Evolutionary conservation across 345 rosid genomes (phyloP).

Genomic region (Eucalyptus globulus): DNA sequence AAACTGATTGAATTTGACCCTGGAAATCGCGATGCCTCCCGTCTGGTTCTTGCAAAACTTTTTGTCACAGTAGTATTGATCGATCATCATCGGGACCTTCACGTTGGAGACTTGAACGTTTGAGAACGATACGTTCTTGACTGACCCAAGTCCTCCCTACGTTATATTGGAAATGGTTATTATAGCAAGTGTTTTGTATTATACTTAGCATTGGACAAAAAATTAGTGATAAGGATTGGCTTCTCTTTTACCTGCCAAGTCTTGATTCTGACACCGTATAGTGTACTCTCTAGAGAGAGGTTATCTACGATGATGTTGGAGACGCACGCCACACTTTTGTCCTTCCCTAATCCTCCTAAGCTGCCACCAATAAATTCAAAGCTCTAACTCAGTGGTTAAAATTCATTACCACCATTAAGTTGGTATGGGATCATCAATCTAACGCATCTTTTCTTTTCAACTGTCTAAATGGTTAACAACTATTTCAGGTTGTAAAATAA

Average conservation of each 20-base stretch:
- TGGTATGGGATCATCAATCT: not conserved
- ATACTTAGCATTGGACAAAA: not conserved
- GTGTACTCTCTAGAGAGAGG: constrained; percentile 37
- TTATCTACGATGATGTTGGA: constrained; percentile 54
- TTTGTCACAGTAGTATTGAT: constrained; percentile 88
- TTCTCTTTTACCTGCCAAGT: constrained; percentile 68
- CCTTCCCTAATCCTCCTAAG: constrained; percentile 74
- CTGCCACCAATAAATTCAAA: constrained; percentile 13
- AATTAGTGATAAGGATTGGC: not conserved
- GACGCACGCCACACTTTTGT: constrained; percentile 61
- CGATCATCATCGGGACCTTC: constrained; percentile 62
- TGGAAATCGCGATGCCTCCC: constrained; percentile 58
- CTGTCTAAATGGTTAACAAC: not conserved
- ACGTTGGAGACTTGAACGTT: constrained; percentile 59
- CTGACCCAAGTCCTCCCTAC: constrained; percentile 72
- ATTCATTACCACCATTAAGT: not conserved
- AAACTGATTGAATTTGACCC: constrained; percentile 43
- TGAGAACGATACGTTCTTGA: constrained; percentile 71
- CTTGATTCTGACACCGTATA: constrained; percentile 73
- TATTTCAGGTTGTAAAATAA: not conserved
- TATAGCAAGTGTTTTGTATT: not conserved
- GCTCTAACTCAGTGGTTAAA: not conserved
- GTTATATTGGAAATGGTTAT: not conserved
- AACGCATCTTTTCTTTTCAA: not conserved
- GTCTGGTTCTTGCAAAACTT: constrained; percentile 65